Conservation (phyloP, 176 grass and related monocot genomes). For the Chloris gayana region DNA sequence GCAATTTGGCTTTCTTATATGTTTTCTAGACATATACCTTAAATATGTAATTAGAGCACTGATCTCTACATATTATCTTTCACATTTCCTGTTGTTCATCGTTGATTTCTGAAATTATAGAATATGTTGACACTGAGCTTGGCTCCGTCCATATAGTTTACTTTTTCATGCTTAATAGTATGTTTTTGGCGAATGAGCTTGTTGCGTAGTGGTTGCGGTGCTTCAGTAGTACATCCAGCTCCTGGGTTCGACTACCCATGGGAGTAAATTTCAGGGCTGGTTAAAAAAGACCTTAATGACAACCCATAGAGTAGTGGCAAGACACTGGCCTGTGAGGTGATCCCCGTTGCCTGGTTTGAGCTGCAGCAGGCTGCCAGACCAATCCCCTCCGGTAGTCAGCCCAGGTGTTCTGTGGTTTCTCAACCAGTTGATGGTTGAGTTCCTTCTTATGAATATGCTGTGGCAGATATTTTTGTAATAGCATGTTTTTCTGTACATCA, state of each 20-base stretch:
- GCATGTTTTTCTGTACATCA: background rate
- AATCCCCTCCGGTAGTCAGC: too few species aligned
- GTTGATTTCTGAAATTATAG: background rate
- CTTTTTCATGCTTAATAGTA: constrained; percentile 6
- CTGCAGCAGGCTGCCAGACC: too few species aligned
- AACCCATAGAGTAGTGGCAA: too few species aligned
- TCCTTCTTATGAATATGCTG: background rate
- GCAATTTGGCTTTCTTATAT: constrained; percentile 7
- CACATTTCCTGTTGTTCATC: constrained; percentile 14
- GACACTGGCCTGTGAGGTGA: too few species aligned
- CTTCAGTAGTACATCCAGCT: background rate
- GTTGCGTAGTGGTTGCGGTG: too few species aligned
- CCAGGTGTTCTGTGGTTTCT: too few species aligned
- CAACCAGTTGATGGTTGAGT: too few species aligned
- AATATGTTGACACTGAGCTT: background rate
- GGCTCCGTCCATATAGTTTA: background rate
- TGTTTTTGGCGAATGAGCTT: too few species aligned
- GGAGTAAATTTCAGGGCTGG: too few species aligned
- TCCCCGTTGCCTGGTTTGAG: too few species aligned
- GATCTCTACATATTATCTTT: constrained; percentile 18
- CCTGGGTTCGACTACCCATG: background rate
- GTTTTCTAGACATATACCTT: background rate
- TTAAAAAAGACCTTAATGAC: too few species aligned
- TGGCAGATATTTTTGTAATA: background rate
- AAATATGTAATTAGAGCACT: background rate